Evolutionary conservation across 2,329 filamentous ascomycete species (phyloP).

Genomic region (Aspergillus fructus): DNA sequence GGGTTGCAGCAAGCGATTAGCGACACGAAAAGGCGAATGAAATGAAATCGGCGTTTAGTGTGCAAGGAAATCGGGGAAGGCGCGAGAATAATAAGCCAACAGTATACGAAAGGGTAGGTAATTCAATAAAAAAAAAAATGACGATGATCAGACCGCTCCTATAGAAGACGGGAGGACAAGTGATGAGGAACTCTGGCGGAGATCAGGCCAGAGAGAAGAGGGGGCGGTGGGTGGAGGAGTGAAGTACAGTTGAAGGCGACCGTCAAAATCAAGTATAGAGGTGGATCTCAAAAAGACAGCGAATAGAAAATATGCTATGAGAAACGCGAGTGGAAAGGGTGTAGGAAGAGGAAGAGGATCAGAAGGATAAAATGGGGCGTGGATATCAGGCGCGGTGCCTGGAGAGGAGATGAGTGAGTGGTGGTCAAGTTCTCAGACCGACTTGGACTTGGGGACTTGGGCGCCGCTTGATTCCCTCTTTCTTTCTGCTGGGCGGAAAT

Average conservation of each 20-base stretch:
- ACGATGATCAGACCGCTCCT: slow-evolving; percentile 9
- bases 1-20: slow-evolving; percentile 20
- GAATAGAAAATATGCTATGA: background rate
- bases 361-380: slow-evolving; percentile 14
- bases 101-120: slow-evolving; percentile 11
- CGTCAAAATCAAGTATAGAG: slow-evolving; percentile 3
- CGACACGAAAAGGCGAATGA: slow-evolving; percentile 18
- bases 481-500: slow-evolving; percentile 29
- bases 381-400: slow-evolving; percentile 27
- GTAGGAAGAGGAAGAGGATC: slow-evolving; percentile 11
- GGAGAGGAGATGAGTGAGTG: slow-evolving; percentile 12
- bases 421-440: slow-evolving; percentile 7
- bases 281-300: slow-evolving; percentile 9
- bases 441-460: slow-evolving; percentile 3
- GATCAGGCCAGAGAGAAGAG: slow-evolving; percentile 11
- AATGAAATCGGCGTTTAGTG: slow-evolving; percentile 21
- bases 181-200: slow-evolving; percentile 18
- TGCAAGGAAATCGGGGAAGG: slow-evolving; percentile 8
- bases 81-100: slow-evolving; percentile 4
- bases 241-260: slow-evolving; percentile 18
- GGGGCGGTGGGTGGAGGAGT: slow-evolving; percentile 17
- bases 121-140: slow-evolving; percentile 6
- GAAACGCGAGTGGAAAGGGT: slow-evolving; percentile 15
- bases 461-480: slow-evolving; percentile 11
- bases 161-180: slow-evolving; percentile 16